phyloP scores from a whole-genome alignment of 257 asterid species.

The Asclepias syriaca region DNA sequence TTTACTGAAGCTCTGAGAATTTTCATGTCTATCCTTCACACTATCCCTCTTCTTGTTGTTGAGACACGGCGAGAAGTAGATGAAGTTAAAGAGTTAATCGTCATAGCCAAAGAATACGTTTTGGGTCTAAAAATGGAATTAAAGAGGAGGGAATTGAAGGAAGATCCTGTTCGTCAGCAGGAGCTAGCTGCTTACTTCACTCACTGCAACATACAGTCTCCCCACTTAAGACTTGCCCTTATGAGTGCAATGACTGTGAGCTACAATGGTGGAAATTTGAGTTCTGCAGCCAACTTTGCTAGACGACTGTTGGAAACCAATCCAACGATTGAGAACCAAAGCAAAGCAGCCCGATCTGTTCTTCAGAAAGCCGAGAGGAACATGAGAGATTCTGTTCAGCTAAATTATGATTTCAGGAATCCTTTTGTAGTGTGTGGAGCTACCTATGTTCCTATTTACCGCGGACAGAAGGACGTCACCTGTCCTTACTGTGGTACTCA shows the following conservation, averaged over 20 bases:
- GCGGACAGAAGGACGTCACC: conserved; percentile 71
- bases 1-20: conserved; percentile 63
- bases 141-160: conserved; percentile 64
- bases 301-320: conserved; percentile 71
- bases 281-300: conserved; percentile 76
- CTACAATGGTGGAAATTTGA: conserved; percentile 53
- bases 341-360: conserved; percentile 58
- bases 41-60: conserved; percentile 69
- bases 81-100: conserved; percentile 66
- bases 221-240: conserved; percentile 72
- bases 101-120: conserved; percentile 66
- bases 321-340: conserved; percentile 58
- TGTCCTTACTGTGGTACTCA: conserved; percentile 77
- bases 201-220: conserved; percentile 70
- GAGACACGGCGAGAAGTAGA: conserved; percentile 82
- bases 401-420: conserved; percentile 81
- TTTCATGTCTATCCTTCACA: conserved; percentile 59
- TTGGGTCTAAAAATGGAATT: conserved; percentile 78
- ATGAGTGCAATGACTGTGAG: conserved; percentile 58
- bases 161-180: conserved; percentile 70
- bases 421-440: conserved; percentile 90
- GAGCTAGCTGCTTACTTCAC: conserved; percentile 94
- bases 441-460: conserved; percentile 69
- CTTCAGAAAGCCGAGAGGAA: conserved; percentile 70
- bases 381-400: conserved; percentile 56